A percentile compares a stretch with the other conserved stretches of the same genome.
Evolutionary conservation across 805 yeast genomes (phyloP).

Genomic region (Yarrowia sp.): DNA sequence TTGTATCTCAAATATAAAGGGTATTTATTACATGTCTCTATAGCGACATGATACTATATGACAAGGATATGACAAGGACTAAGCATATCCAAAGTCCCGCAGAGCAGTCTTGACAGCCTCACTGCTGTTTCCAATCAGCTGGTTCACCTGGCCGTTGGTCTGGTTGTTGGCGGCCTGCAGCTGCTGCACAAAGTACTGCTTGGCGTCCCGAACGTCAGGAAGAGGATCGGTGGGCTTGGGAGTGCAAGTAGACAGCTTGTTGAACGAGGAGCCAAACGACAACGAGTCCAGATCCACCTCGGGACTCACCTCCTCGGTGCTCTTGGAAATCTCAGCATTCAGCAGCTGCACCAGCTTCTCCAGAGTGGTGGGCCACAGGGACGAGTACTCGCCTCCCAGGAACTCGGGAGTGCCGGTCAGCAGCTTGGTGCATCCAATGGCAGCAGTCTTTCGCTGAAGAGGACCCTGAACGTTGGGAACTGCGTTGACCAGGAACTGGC

Average conservation of each 20-base stretch:
- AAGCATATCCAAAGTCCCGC: conserved; percentile 19
- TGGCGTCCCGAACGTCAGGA: conserved; percentile 43
- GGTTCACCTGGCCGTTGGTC: conserved; percentile 26
- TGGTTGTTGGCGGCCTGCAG: conserved; percentile 28
- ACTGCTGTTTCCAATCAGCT: neutral
- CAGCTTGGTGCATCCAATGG: conserved; percentile 49
- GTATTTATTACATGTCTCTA: neutral
- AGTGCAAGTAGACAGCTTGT: conserved; percentile 64
- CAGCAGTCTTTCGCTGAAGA: conserved; percentile 46
- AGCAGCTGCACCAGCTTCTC: conserved; percentile 45
- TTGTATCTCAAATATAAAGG: no score
- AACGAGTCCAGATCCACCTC: conserved; percentile 61
- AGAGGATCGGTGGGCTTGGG: conserved; percentile 68
- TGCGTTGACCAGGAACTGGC: conserved; percentile 37
- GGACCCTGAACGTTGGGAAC: conserved; percentile 41
- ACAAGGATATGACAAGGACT: no score
- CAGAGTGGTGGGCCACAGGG: conserved; percentile 44
- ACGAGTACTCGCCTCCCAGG: conserved; percentile 44
- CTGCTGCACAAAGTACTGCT: conserved; percentile 32
- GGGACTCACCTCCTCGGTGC: conserved; percentile 35
- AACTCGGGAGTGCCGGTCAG: conserved; percentile 40
- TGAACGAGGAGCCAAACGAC: conserved; percentile 82
- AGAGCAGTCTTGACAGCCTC: conserved; percentile 6
- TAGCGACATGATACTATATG: neutral
- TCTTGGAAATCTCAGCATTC: conserved; percentile 41